A percentile compares a stretch with the other conserved stretches of the same genome.
These are phyloP conservation scores for Sclerotinia borealis DNA, from an alignment of 2,329 filamentous ascomycete species.

Conservation along the genomic window DNA sequence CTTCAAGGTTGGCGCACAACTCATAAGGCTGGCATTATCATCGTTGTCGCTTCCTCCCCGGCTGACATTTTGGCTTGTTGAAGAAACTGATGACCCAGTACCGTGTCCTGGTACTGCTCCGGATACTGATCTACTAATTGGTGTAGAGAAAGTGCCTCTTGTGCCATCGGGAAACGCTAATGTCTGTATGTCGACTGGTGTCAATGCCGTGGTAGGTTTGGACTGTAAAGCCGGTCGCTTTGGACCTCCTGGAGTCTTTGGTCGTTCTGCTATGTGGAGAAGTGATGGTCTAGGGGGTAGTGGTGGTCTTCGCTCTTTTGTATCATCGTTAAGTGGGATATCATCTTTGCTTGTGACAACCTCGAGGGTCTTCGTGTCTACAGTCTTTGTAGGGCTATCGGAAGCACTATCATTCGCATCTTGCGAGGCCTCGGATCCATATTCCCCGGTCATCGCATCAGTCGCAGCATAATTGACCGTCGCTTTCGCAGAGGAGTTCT, in stretches of 20 bases:
- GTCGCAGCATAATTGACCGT: conserved; percentile 21
- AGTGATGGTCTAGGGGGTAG: conserved; percentile 41
- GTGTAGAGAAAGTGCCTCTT: conserved; percentile 53
- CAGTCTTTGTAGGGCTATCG: not conserved
- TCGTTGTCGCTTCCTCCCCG: conserved; percentile 43
- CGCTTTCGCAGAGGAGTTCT: conserved; percentile 17
- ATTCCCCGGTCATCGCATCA: conserved; percentile 22
- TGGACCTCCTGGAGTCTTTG: conserved; percentile 15
- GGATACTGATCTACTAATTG: conserved; percentile 30
- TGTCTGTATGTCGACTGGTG: conserved; percentile 73
- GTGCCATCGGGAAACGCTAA: conserved; percentile 66
- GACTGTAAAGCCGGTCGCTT: conserved; percentile 41
- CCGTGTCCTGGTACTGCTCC: conserved; percentile 27
- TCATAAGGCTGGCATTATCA: conserved; percentile 45
- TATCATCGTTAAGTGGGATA: conserved; percentile 16
- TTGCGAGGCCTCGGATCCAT: conserved; percentile 17
- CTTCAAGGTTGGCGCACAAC: conserved; percentile 40
- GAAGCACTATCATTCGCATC: not conserved
- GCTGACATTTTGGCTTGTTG: conserved; percentile 26
- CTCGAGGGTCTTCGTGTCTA: not conserved
- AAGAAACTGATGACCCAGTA: conserved; percentile 21
- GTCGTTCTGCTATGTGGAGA: conserved; percentile 17
- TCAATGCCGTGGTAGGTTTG: conserved; percentile 77
- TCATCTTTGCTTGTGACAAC: not conserved
- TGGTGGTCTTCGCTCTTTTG: conserved; percentile 37